A percentile compares a stretch with the other conserved stretches of the same genome.
Conservation (phyloP, 805 yeast species). For the Debaryomyces hansenii region DNA sequence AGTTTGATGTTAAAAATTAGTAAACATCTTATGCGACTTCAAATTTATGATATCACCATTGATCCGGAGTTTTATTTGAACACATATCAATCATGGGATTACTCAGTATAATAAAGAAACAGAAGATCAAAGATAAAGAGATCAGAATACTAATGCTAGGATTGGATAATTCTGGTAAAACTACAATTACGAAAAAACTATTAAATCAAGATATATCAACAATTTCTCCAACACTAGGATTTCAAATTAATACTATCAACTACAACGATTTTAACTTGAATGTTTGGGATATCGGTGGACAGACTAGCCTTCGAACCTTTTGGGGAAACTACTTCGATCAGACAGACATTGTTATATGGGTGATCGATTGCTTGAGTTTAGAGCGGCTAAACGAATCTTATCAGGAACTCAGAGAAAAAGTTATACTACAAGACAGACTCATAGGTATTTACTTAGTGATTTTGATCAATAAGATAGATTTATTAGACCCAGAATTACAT, state of each 20-base stretch:
- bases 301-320: conserved; percentile 38
- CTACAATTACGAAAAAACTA: conserved; percentile 70
- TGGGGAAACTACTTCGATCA: conserved; percentile 88
- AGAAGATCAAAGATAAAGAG: conserved; percentile 77
- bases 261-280: conserved; percentile 49
- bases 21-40: too few relatives aligned
- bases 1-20: too few relatives aligned
- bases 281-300: conserved; percentile 87
- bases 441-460: conserved; percentile 67
- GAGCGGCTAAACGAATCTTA: conserved; percentile 67
- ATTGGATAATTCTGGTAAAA: conserved; percentile 88
- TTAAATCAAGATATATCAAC: conserved; percentile 48
- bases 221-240: conserved; percentile 91
- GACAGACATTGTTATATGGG: conserved; percentile 79
- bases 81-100: conserved; percentile 61
- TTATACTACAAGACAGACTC: conserved; percentile 67
- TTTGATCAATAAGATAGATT: conserved; percentile 74
- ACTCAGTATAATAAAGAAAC: conserved; percentile 75
- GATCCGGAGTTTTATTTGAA: too few relatives aligned
- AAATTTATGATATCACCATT: too few relatives aligned
- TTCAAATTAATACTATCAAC: conserved; percentile 65
- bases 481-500: conserved; percentile 33
- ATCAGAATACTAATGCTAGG: conserved; percentile 77
- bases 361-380: conserved; percentile 65
- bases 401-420: conserved; percentile 57